Evolutionary conservation across 2,329 filamentous ascomycete species (phyloP).

Genomic region (Talaromyces sp.): DNA sequence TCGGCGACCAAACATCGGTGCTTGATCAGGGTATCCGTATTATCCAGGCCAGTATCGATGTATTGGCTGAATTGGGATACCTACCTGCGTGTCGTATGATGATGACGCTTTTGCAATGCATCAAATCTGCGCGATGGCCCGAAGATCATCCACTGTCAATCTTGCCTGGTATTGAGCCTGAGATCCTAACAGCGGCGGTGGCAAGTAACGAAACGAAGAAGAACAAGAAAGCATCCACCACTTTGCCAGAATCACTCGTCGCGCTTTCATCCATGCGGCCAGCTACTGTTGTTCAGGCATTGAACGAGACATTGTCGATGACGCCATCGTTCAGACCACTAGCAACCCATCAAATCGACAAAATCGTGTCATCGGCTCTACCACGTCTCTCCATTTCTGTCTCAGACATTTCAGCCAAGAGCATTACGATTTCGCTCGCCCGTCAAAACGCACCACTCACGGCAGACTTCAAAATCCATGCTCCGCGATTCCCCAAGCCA

Average conservation of each 20-base stretch:
- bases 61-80: conserved; percentile 84
- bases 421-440: conserved; percentile 57
- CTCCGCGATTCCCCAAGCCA: conserved; percentile 87
- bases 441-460: conserved; percentile 66
- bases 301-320: conserved; percentile 37
- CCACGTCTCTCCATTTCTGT: conserved; percentile 68
- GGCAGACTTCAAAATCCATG: conserved; percentile 72
- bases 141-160: conserved; percentile 75
- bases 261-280: conserved; percentile 34
- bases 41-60: conserved; percentile 90
- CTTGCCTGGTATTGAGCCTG: conserved; percentile 64
- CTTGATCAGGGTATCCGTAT: conserved; percentile 96
- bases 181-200: conserved; percentile 24
- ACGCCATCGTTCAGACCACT: not conserved
- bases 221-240: not conserved
- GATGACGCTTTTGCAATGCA: conserved; percentile 81
- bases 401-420: conserved; percentile 59
- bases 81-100: conserved; percentile 75
- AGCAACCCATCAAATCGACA: conserved; percentile 17
- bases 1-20: conserved; percentile 84
- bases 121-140: conserved; percentile 92
- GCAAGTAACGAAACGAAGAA: conserved; percentile 1
- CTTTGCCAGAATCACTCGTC: conserved; percentile 33
- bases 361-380: conserved; percentile 63
- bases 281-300: conserved; percentile 29